phyloP scores from a whole-genome alignment of 495 filamentous ascomycete species.

The Lepidopterella palustris region DNA sequence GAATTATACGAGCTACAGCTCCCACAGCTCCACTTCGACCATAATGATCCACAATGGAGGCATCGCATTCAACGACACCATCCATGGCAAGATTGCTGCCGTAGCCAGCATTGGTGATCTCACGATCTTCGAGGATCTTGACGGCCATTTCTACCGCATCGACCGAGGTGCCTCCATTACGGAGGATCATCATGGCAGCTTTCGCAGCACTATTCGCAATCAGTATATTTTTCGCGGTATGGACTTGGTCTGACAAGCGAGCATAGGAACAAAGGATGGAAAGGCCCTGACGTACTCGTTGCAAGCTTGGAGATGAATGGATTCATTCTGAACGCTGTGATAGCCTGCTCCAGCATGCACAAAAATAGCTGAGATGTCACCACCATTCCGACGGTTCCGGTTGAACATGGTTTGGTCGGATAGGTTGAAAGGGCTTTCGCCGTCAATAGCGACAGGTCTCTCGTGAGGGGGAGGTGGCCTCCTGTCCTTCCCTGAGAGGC shows the following conservation, averaged over 20 bases:
- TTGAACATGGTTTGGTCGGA: slow-evolving; percentile 29
- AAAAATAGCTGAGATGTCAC: slow-evolving; percentile 66
- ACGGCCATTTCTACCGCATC: slow-evolving; percentile 93
- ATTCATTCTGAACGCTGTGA: slow-evolving; percentile 78
- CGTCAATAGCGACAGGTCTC: slow-evolving; percentile 11
- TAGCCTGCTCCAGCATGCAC: slow-evolving; percentile 96
- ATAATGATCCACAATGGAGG: slow-evolving; percentile 80
- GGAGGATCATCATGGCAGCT: slow-evolving; percentile 71
- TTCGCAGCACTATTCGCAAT: slow-evolving; percentile 59
- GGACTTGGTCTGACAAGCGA: no score
- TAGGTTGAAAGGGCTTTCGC: slow-evolving; percentile 6
- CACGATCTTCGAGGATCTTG: slow-evolving; percentile 77
- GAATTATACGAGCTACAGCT: slow-evolving; percentile 66
- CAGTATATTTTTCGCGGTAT: not conserved
- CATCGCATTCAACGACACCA: slow-evolving; percentile 89
- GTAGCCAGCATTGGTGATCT: slow-evolving; percentile 94
- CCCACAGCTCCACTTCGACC: slow-evolving; percentile 91
- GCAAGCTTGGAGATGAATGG: slow-evolving; percentile 74
- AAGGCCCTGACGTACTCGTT: slow-evolving; percentile 60
- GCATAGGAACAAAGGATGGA: not conserved
- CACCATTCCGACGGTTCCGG: slow-evolving; percentile 30
- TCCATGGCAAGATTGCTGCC: slow-evolving; percentile 92
- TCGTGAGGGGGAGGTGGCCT: not conserved
- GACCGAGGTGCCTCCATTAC: slow-evolving; percentile 67
- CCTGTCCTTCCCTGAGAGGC: not conserved